phyloP scores from a whole-genome alignment of 1,284 basidiomycete species.

The Rhodotorula sp. region DNA sequence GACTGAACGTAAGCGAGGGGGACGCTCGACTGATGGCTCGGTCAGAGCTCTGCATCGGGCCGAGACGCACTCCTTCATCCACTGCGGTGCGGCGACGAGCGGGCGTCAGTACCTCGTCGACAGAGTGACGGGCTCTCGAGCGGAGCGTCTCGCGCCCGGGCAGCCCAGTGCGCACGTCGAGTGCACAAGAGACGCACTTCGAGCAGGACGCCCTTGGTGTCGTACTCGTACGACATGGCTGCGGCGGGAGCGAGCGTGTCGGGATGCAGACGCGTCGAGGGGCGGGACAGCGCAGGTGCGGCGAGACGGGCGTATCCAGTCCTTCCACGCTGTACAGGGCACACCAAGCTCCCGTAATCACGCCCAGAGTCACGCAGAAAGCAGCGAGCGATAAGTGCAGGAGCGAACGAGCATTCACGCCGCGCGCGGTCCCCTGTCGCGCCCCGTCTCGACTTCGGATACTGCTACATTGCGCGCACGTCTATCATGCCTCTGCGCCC shows the following conservation, averaged over 20 bases:
- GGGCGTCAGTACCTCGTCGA: background rate
- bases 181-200: slow-evolving; percentile 18
- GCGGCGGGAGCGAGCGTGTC: too few relatives aligned
- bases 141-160: too few relatives aligned
- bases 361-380: too few relatives aligned
- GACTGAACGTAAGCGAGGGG: too few relatives aligned
- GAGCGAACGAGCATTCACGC: too few relatives aligned
- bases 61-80: slow-evolving; percentile 39
- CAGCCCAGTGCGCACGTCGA: too few relatives aligned
- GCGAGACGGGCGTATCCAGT: background rate
- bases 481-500: slow-evolving; percentile 1
- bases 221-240: slow-evolving; percentile 37
- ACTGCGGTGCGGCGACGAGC: slow-evolving; percentile 12
- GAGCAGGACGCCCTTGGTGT: slow-evolving; percentile 36
- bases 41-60: background rate
- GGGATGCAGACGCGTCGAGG: background rate
- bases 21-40: too few relatives aligned
- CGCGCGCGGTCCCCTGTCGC: background rate
- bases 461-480: background rate
- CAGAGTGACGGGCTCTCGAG: too few relatives aligned
- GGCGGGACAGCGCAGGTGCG: background rate
- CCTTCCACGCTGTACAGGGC: too few relatives aligned
- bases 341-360: too few relatives aligned
- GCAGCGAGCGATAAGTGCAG: too few relatives aligned
- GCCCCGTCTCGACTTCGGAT: too few relatives aligned